Evolutionary conservation across 495 filamentous ascomycete species (phyloP), one percentile per base, ranked within the genome.

Genomic region (Pseudoneurospora amorphoporcata): DNA sequence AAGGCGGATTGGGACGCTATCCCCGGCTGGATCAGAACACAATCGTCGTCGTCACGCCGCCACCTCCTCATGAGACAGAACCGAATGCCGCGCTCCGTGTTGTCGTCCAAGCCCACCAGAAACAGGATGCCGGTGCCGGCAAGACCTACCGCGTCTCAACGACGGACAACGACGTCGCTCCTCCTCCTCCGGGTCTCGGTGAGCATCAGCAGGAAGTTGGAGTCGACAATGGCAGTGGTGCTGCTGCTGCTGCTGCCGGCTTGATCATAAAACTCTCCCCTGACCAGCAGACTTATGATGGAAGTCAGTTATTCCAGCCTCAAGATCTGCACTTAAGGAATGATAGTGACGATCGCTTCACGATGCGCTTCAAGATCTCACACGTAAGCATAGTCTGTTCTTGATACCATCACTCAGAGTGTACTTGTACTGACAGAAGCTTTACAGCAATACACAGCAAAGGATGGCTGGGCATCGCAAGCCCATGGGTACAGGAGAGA

Each of bases 1-100:
- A 90, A 68, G 94, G 94, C 7, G 95, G 95, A 1, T 80, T 91
- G 61, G 87, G 87, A 73, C 88, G 87, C 76, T 99, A 99, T 82
- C 85, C 89, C 43, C 85, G 85, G 12, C 78, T 88, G 58, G 83
- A 83, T 29, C 80, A 81, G 35, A 79, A 74, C 53, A 65, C 53
- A 12, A 37, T 72, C 37, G 68, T 70, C 16, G 39, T 72, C 37
- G 68, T 70, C 40, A 77, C 75, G 9, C 76, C 78, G 16, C 77
- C 75, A 7, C 76, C 78, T 16, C 77, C 80, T 5, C 74, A 74
- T n/a, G 80, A 80, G 72, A 19, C 69, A 2, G 72, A 79, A 8
- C 43, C 73, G 32, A 72, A 76, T 6, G 32, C 69, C 29, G 45
- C 73, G 35, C 29, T 73, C 14, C 29, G 53, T 17, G 53, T 65